Base-by-base conservation (phyloP, 208 protist genomes). In the Kentomonas sorsogonicus region DNA sequence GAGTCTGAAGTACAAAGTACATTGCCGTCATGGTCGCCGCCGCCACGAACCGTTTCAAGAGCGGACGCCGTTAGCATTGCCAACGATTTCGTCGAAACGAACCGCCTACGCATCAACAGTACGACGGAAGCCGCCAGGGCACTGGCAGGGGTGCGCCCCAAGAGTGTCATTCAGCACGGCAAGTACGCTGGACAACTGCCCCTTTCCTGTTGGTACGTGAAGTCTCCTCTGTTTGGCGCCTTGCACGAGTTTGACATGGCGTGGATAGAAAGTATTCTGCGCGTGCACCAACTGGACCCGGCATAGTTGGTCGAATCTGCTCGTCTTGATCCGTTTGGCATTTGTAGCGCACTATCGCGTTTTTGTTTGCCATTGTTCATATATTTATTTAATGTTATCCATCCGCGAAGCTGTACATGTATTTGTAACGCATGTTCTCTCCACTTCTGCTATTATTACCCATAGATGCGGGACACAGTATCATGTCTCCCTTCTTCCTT, bases 11-110 rank as follows among this genome's bases (percentile, higher is more conserved):
- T n/a, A n/a, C n/a, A n/a, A n/a, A n/a, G 0, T 0, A 20, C 3
- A 0, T 13, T 3, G n/a, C 30, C 20, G 5, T 30, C 43, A 38
- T 91, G 84, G 88, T 59, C 44, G 23, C 82, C 81, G 4, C 82
- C 88, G 0, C 43, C 69, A 5, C 63, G 65, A 0, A 30, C 26
- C 15, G 53, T 86, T 18, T 70, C 74, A 3, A 67, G 67, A 31
- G 39, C 87, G 38, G 75, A 83, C 18, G 89, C 85, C 1, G 85
- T 95, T 0, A 62, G 58, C 6, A 71, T 91, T 29, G 77, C 70
- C 9, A 92, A 92, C 57, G 77, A 87, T 44, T 95, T 95, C 81
- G 78, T 95, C 13, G 78, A 86, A 38, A 82, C 87, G 57, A 92
- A 95, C 54, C 64, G 80, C 0, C 39, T 71, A 4, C 83, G 83